Evolutionary conservation across 202 grass and related monocot genomes (phyloP), one percentile per base, ranked within the genome.

Genomic region (Dendrocalamus latiflorus): DNA sequence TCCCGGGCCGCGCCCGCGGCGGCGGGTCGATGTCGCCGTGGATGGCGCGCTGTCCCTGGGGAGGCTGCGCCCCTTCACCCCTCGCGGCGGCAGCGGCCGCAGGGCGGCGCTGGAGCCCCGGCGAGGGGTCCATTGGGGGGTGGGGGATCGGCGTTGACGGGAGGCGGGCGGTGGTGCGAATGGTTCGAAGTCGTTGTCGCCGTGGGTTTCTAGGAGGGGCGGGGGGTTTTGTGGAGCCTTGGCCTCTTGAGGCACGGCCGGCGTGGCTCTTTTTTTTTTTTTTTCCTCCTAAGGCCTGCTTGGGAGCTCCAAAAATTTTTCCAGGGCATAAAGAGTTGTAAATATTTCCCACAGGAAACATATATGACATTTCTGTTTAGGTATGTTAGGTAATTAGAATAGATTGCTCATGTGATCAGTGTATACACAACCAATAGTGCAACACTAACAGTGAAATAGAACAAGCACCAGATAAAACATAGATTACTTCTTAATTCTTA

Each of bases 1-100:
- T 68, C 78, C 70, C 69, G 24, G 87, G 85, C 75, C 88, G 64
- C 26, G 90, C 88, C 76, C 80, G 79, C 37, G 95, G 95, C 55
- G 89, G 68, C 72, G 89, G 90, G 18, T 95, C 92, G 68, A 95
- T 59, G 58, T 98, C 89, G 1, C 48, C 13, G 61, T 81, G 81
- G 74, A 94, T 86, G 68, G 39, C 15, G 8, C 25, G 58, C 59
- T 77, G 84, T 26, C 77, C 61, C 44, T 74, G 63, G 16, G 49
- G 54, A 69, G 88, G 65, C 53, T 77, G 54, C 57, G 54, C 13
- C 4, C 53, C 72, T 36, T 22, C 76, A 13, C 59, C 45, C 30
- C 72, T 87, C 66, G 62, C 68, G 2, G 73, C 62, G 20, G 78
- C 34, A 4, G 78, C 43, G 22, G 73, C 36, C 41, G 76, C 37